phyloP scores from a whole-genome alignment of 2,329 filamentous ascomycete genomes.

The Aspergillus hortae region DNA sequence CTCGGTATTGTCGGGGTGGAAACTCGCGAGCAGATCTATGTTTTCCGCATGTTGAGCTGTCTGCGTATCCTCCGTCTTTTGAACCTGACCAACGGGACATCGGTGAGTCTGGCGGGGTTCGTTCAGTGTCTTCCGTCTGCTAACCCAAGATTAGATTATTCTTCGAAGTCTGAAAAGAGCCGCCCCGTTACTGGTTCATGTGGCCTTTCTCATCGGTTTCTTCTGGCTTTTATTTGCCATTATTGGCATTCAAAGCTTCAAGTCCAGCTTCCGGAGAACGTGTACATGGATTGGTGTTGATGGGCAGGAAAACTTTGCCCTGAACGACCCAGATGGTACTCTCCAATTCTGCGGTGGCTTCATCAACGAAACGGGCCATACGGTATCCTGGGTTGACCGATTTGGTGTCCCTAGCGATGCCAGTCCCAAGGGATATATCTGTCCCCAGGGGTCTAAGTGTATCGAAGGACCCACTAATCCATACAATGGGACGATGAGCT shows the following conservation, averaged over 20 bases:
- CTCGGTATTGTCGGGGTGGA: conserved; percentile 70
- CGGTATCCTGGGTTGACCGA: conserved; percentile 68
- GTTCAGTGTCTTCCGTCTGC: background rate
- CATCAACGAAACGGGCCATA: conserved; percentile 56
- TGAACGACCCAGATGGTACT: conserved; percentile 53
- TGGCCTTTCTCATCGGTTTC: conserved; percentile 90
- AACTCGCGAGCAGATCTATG: conserved; percentile 67
- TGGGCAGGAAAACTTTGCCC: conserved; percentile 35
- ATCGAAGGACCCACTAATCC: conserved; percentile 70
- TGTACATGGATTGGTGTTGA: conserved; percentile 73
- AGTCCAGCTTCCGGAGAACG: conserved; percentile 71
- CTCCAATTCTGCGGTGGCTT: conserved; percentile 86
- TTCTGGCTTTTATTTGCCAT: conserved; percentile 98
- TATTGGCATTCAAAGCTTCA: conserved; percentile 94
- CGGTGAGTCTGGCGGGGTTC: conserved; percentile 54
- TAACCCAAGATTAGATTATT: conserved; percentile 63
- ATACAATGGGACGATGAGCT: conserved; percentile 80
- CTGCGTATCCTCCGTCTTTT: conserved; percentile 88
- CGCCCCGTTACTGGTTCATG: conserved; percentile 83
- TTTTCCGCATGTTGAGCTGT: conserved; percentile 96
- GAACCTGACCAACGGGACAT: conserved; percentile 86
- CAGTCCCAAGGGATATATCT: conserved; percentile 74
- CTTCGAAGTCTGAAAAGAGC: conserved; percentile 93
- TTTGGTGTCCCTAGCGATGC: conserved; percentile 49
- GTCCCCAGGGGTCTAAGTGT: conserved; percentile 78